Conservation (phyloP, 2,329 filamentous ascomycete species). For the Phyllosticta capitalensis region DNA sequence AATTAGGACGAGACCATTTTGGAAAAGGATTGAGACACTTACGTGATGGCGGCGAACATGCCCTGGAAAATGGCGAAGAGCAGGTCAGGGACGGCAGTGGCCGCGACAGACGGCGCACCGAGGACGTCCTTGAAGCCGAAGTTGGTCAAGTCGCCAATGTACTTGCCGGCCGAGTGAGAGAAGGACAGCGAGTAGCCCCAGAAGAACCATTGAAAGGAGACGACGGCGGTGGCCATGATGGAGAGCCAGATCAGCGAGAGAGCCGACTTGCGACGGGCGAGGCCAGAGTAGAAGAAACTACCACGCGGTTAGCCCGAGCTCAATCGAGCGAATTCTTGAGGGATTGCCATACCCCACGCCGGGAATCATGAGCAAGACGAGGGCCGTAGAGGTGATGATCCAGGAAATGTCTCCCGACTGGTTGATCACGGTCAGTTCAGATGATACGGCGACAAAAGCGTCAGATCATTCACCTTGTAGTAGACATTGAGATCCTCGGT, state of each 20-base stretch:
- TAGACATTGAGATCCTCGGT: constrained; percentile 70
- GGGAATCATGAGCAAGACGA: constrained; percentile 87
- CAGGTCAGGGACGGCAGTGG: constrained; percentile 65
- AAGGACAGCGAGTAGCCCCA: constrained; percentile 83
- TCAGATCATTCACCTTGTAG: constrained; percentile 55
- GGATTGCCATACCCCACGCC: constrained; percentile 56
- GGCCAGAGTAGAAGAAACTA: constrained; percentile 86
- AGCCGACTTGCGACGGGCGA: constrained; percentile 81
- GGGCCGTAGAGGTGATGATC: constrained; percentile 64
- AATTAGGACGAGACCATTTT: constrained; percentile 4
- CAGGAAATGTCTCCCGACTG: constrained; percentile 75
- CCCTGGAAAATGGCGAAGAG: constrained; percentile 80
- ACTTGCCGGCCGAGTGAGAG: constrained; percentile 65
- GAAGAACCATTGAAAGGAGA: constrained; percentile 91
- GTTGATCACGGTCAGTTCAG: background rate
- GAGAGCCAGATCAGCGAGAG: constrained; percentile 78
- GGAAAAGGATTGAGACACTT: constrained; percentile 30
- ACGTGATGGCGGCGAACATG: constrained; percentile 86
- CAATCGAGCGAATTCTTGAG: background rate
- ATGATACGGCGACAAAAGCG: background rate
- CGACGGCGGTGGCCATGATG: constrained; percentile 68
- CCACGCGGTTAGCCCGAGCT: background rate
- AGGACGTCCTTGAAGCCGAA: constrained; percentile 71
- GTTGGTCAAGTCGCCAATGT: constrained; percentile 70
- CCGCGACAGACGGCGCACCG: constrained; percentile 65